These are phyloP conservation scores for Symbiodinium pilosum DNA, from an alignment of 73 alveolate species.

Conservation along the genomic window DNA sequence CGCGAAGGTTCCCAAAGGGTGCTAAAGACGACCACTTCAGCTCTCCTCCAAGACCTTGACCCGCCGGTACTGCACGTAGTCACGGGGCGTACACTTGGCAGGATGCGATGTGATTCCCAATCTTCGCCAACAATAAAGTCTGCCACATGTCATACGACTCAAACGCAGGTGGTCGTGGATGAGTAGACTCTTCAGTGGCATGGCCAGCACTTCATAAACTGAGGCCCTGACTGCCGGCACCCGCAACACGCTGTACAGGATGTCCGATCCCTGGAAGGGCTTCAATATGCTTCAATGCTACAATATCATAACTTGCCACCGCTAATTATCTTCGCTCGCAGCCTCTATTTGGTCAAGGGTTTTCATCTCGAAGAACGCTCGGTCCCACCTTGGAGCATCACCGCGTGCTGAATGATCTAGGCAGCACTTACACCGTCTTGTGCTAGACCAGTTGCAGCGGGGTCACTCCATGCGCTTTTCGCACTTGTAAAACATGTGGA, in stretches of 20 bases:
- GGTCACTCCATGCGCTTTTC: conserved; percentile 81
- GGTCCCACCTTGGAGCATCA: conserved; percentile 75
- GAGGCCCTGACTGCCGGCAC: conserved; percentile 50
- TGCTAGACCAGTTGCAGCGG: background rate
- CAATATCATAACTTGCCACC: too few species aligned
- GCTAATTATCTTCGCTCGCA: too few species aligned
- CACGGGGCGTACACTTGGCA: conserved; percentile 63
- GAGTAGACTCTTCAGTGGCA: too few species aligned
- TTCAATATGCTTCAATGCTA: background rate
- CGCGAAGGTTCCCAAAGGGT: too few species aligned
- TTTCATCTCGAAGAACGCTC: conserved; percentile 54
- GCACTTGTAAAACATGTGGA: conserved; percentile 69
- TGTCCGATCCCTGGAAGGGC: conserved; percentile 72
- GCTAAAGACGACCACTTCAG: too few species aligned
- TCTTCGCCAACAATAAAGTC: too few species aligned
- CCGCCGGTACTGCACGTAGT: conserved; percentile 93
- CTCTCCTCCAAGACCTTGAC: conserved; percentile 66
- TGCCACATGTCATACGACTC: too few species aligned
- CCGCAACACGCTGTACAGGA: conserved; percentile 89
- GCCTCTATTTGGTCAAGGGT: conserved; percentile 36
- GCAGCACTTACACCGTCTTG: too few species aligned
- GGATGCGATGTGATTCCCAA: too few species aligned
- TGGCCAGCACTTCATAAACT: too few species aligned
- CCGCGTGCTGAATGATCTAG: too few species aligned
- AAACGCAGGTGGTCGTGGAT: too few species aligned